phyloP scores from a whole-genome alignment of 352 stramenopile genomes.

The Pythium oligandrum region DNA sequence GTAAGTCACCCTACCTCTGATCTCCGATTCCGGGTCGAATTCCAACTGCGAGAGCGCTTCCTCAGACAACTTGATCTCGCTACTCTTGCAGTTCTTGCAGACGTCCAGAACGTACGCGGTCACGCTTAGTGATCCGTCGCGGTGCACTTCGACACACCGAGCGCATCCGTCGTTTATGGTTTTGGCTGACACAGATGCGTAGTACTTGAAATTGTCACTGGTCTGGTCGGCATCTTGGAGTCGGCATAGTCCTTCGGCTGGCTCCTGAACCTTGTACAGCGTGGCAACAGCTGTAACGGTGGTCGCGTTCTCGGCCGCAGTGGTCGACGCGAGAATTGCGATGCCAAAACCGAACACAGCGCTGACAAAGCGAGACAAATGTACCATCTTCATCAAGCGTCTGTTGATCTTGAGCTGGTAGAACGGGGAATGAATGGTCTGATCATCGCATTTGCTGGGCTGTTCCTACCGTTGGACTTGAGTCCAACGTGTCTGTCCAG shows the following conservation, averaged over 20 bases:
- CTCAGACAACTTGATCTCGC: conserved; percentile 44
- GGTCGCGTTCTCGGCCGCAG: no score
- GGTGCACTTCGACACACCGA: conserved; percentile 68
- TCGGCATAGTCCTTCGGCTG: conserved; percentile 60
- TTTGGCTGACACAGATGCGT: conserved; percentile 56
- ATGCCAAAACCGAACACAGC: no score
- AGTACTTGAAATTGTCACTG: conserved; percentile 77
- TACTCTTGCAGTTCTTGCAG: conserved; percentile 44
- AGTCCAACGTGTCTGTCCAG: no score
- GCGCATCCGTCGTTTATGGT: conserved; percentile 52
- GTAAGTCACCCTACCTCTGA: conserved; percentile 44
- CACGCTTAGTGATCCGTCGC: conserved; percentile 31
- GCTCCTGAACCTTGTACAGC: conserved; percentile 53
- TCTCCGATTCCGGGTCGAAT: conserved; percentile 41
- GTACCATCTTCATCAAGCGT: no score
- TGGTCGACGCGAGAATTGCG: no score
- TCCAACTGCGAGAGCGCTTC: conserved; percentile 33
- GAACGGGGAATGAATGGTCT: no score
- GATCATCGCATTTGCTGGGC: no score
- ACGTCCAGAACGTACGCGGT: conserved; percentile 75
- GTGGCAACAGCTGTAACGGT: conserved; percentile 20
- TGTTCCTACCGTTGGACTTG: no score
- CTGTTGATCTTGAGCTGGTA: no score
- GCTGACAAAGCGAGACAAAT: no score
- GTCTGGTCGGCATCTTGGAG: conserved; percentile 48